Evolutionary conservation across 2,329 filamentous ascomycete genomes (phyloP), one percentile per base, ranked within the genome.

Genomic region (Zasmidium angulare): DNA sequence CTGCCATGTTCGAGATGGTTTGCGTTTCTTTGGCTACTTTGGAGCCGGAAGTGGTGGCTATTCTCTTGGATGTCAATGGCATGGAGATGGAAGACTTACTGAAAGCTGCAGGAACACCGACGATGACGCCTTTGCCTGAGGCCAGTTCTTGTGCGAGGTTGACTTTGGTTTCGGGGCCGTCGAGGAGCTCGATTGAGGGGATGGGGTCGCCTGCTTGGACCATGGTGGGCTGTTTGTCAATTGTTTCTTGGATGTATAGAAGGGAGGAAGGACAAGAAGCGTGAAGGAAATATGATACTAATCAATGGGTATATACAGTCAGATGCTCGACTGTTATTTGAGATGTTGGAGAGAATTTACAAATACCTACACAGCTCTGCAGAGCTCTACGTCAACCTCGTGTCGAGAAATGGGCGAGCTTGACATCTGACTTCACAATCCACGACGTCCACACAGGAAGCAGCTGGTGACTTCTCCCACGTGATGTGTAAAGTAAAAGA

Each of bases 101-200:
- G 69, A 76, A 81, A 17, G 79, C 79, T 10, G 78, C 79, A 6
- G 91, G 91, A 26, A 95, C 89, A 63, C 91, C 91, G 67, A 98
- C 84, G 72, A 98, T 88, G 69, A 97, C 78, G 59, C 90, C 91
- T 72, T 91, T 89, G 64, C 85, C 86, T 23, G 68, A 69, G 11
- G 62, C 55, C 64, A 96, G 83, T 79, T 96, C 91, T 64, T 89
- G 84, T 68, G 89, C 86, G 60, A 98, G 83, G 77, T 91, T 93
- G 76, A 98, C 86, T 78, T 93, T 95, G 55, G 92, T 96, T 62
- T 90, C 91, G 0, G 93, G 93, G 77, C 85, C 84, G 79, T 98
- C 88, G 68, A 96, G 84, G 52, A 90, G 86, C 65, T 92, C 86
- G 59, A 93, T 78, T 76, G 86, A 79, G 48, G 93, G 95, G 56